These are phyloP conservation scores for Raffaelea deltoideospora DNA, from an alignment of 2,329 filamentous ascomycete genomes.

Conservation along the genomic window DNA sequence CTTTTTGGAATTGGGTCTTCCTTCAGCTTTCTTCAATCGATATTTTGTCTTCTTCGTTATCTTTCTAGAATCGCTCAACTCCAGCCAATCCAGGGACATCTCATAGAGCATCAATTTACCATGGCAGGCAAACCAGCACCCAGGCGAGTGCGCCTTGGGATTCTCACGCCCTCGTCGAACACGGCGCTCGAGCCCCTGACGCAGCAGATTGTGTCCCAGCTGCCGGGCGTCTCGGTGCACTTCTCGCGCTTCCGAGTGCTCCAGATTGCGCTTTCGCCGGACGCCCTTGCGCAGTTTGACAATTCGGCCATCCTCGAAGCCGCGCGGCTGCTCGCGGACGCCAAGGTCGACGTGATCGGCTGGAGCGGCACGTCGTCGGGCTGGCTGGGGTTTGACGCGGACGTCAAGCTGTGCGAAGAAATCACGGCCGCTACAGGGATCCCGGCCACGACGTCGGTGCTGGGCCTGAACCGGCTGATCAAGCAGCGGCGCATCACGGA, in stretches of 20 bases:
- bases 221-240: constrained; percentile 21
- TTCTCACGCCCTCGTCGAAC: constrained; percentile 28
- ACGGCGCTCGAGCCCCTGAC: constrained; percentile 27
- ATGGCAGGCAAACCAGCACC: too few relatives aligned
- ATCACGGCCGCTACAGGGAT: constrained; percentile 21
- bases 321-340: constrained; percentile 19
- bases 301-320: constrained; percentile 15
- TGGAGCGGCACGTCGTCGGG: constrained; percentile 22
- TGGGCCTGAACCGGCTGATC: constrained; percentile 18
- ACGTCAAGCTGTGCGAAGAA: constrained; percentile 20
- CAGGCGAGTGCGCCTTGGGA: too few relatives aligned
- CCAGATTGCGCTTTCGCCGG: constrained; percentile 19
- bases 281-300: constrained; percentile 16
- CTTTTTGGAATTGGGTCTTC: too few relatives aligned
- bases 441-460: constrained; percentile 23
- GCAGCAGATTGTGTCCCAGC: constrained; percentile 17
- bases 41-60: too few relatives aligned
- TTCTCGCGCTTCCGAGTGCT: constrained; percentile 26
- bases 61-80: too few relatives aligned
- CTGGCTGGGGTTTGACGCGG: constrained; percentile 24
- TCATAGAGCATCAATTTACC: too few relatives aligned
- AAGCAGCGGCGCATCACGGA: constrained; percentile 9
- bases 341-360: constrained; percentile 21
- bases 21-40: too few relatives aligned
- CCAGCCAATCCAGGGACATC: too few relatives aligned